phyloP scores from a whole-genome alignment of 139 green algal species.

The Deuterostichococcus epilithicus region DNA sequence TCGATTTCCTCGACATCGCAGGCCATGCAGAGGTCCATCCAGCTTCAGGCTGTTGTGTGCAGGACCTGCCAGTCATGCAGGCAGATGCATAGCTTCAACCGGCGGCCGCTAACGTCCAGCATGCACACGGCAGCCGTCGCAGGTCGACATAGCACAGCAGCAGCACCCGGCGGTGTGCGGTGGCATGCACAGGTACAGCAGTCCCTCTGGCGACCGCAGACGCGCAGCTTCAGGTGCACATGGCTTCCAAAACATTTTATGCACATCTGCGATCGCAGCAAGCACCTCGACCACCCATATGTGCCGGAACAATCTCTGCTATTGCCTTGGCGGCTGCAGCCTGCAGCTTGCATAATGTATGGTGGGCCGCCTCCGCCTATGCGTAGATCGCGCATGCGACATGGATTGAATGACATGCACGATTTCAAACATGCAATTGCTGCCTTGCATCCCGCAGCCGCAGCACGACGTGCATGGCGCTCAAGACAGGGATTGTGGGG shows the following conservation, averaged over 20 bases:
- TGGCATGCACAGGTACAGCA: neutral
- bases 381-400: too few relatives aligned
- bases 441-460: neutral
- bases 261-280: too few relatives aligned
- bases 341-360: too few relatives aligned
- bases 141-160: neutral
- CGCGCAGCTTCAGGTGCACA: neutral
- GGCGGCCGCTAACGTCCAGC: neutral
- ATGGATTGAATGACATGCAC: too few relatives aligned
- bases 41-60: neutral
- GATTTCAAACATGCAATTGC: too few relatives aligned
- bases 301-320: too few relatives aligned
- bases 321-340: too few relatives aligned
- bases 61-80: neutral
- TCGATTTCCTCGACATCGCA: too few relatives aligned
- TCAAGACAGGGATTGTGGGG: conserved; percentile 92
- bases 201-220: neutral
- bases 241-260: too few relatives aligned
- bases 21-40: neutral
- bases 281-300: too few relatives aligned
- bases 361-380: too few relatives aligned
- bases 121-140: neutral
- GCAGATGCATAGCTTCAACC: neutral
- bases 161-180: neutral
- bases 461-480: conserved; percentile 16